Conservation (phyloP, 208 protist species). For the Trypanosoma lewisi region DNA sequence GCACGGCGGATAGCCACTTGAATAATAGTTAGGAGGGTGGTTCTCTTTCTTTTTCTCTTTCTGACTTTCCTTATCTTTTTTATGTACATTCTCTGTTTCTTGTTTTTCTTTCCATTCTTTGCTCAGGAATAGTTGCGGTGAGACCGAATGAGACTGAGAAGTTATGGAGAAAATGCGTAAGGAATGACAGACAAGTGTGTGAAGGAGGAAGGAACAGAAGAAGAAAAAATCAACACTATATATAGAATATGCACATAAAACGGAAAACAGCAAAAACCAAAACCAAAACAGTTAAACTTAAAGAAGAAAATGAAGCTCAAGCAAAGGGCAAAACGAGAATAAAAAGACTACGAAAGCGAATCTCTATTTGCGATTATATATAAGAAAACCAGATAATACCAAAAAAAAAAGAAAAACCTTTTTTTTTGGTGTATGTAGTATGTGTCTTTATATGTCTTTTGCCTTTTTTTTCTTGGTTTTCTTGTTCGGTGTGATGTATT, state of each 20-base stretch:
- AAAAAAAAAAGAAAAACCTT: conserved; percentile 3
- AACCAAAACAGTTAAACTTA: background rate
- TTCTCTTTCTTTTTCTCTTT: conserved; percentile 3
- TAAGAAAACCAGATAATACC: too few species aligned
- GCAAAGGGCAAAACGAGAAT: too few species aligned
- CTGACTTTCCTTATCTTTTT: too few species aligned
- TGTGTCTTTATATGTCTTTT: background rate
- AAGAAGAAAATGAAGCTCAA: too few species aligned
- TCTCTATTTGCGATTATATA: too few species aligned
- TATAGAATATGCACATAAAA: background rate
- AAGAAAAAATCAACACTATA: background rate
- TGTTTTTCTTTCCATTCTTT: background rate
- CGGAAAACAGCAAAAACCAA: background rate
- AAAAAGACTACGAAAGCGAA: too few species aligned
- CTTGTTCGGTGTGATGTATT: background rate
- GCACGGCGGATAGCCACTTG: conserved; percentile 85
- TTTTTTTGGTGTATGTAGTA: background rate
- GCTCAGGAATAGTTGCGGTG: background rate
- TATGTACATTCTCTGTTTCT: too few species aligned
- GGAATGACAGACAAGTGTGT: background rate
- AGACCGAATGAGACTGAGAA: background rate
- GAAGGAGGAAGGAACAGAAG: background rate
- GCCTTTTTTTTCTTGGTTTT: background rate
- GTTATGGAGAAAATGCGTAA: background rate
- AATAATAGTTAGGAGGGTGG: conserved; percentile 36